Evolutionary conservation across 768 basidiomycete species (phyloP).

Genomic region (Agrocybe chaxingu): DNA sequence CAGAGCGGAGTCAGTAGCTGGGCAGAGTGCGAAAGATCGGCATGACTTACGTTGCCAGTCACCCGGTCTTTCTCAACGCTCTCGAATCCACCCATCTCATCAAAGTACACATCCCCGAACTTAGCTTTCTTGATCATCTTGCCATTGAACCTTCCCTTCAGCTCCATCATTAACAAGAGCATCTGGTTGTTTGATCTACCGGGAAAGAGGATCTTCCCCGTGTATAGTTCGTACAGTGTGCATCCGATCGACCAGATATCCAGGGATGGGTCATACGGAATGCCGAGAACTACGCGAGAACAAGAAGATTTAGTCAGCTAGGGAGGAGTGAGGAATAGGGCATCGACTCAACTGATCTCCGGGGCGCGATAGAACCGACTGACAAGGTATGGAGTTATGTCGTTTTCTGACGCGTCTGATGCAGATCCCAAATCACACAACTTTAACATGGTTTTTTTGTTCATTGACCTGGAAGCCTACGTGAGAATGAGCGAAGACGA

Average conservation of each 20-base stretch:
- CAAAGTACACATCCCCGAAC: constrained; percentile 91
- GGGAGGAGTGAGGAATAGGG: neutral
- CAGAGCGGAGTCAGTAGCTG: constrained; percentile 2
- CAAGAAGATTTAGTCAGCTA: constrained; percentile 4
- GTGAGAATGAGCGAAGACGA: neutral
- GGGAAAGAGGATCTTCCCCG: constrained; percentile 96
- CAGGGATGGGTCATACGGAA: constrained; percentile 90
- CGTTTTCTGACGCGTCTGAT: constrained; percentile 90
- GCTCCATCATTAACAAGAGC: constrained; percentile 96
- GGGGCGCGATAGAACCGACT: constrained; percentile 97
- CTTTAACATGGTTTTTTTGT: constrained; percentile 90
- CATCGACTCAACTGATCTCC: constrained; percentile 79
- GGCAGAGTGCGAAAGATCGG: neutral
- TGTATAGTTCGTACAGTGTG: constrained; percentile 94
- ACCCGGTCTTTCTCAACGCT: constrained; percentile 82
- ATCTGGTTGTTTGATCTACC: constrained; percentile 98
- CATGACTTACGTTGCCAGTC: constrained; percentile 70
- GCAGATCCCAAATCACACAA: constrained; percentile 98
- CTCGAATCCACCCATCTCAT: constrained; percentile 85
- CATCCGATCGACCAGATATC: constrained; percentile 98
- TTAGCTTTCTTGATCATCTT: constrained; percentile 94
- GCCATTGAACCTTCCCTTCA: constrained; percentile 89
- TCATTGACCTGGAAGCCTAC: constrained; percentile 74
- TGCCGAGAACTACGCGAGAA: constrained; percentile 72
- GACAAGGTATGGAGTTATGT: constrained; percentile 97